These are phyloP conservation scores for Penicillium fimorum DNA, from an alignment of 495 filamentous ascomycete genomes.

Conservation along the genomic window DNA sequence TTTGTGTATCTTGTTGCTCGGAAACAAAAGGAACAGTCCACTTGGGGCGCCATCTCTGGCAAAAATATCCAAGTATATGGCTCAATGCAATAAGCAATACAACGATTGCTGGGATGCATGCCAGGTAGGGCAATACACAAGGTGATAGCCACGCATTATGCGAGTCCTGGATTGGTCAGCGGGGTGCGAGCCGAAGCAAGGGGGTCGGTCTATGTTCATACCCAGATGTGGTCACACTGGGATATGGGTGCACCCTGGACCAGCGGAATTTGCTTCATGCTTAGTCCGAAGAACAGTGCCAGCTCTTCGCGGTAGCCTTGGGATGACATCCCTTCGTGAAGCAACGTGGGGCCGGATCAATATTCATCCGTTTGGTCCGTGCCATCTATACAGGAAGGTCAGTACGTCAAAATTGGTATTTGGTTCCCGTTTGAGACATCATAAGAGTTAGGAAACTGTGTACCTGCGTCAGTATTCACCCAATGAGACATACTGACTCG, in stretches of 20 bases:
- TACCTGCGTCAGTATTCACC: background rate
- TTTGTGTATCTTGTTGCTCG: constrained; percentile 36
- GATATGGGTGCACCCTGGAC: constrained; percentile 1
- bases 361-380: constrained; percentile 10
- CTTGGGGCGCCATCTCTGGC: constrained; percentile 38
- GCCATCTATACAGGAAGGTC: constrained; percentile 1
- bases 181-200: constrained; percentile 3
- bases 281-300: constrained; percentile 13
- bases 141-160: constrained; percentile 46
- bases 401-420: background rate
- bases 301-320: background rate
- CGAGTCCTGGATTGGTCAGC: constrained; percentile 46
- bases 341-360: constrained; percentile 12
- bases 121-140: constrained; percentile 49
- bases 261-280: constrained; percentile 25
- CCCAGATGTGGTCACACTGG: constrained; percentile 28
- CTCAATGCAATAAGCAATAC: constrained; percentile 38
- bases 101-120: constrained; percentile 44
- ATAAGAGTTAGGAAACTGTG: background rate
- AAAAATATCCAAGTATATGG: constrained; percentile 30
- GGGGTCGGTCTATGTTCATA: constrained; percentile 8
- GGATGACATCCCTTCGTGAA: background rate
- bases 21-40: constrained; percentile 52
- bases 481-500: background rate
- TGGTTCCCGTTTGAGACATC: background rate